Conservation (phyloP, 2,329 filamentous ascomycete species). For the Sphaceloma murrayae region DNA sequence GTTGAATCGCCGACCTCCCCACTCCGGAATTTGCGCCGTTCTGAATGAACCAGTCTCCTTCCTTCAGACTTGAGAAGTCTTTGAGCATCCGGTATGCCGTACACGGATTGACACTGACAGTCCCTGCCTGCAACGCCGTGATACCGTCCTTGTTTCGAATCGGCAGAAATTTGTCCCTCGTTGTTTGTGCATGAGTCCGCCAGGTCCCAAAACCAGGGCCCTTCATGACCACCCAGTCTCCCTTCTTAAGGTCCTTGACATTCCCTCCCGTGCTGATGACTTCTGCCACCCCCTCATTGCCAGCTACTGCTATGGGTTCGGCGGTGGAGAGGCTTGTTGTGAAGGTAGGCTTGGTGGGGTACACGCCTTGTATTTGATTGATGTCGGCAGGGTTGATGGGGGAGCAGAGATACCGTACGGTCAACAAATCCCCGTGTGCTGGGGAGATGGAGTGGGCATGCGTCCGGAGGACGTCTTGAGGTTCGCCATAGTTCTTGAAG, state of each 20-base stretch:
- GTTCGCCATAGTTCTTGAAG: conserved; percentile 66
- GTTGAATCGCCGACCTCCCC: conserved; percentile 80
- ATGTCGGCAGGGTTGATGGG: conserved; percentile 97
- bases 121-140: conserved; percentile 69
- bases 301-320: conserved; percentile 65
- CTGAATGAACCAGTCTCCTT: conserved; percentile 83
- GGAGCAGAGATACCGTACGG: conserved; percentile 77
- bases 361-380: conserved; percentile 95
- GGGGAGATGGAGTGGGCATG: conserved; percentile 71
- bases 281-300: conserved; percentile 91
- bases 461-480: conserved; percentile 57
- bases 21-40: conserved; percentile 95
- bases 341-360: conserved; percentile 76
- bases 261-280: conserved; percentile 60
- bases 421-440: conserved; percentile 58
- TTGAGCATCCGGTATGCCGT: conserved; percentile 89
- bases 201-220: conserved; percentile 80
- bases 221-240: conserved; percentile 92
- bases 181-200: conserved; percentile 75
- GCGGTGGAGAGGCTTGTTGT: conserved; percentile 65
- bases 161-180: conserved; percentile 52
- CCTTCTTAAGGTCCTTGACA: conserved; percentile 54
- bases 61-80: conserved; percentile 62
- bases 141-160: conserved; percentile 63
- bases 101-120: conserved; percentile 84